phyloP scores from a whole-genome alignment of 2,329 filamentous ascomycete species.

The Ceratocystis cubensis region DNA sequence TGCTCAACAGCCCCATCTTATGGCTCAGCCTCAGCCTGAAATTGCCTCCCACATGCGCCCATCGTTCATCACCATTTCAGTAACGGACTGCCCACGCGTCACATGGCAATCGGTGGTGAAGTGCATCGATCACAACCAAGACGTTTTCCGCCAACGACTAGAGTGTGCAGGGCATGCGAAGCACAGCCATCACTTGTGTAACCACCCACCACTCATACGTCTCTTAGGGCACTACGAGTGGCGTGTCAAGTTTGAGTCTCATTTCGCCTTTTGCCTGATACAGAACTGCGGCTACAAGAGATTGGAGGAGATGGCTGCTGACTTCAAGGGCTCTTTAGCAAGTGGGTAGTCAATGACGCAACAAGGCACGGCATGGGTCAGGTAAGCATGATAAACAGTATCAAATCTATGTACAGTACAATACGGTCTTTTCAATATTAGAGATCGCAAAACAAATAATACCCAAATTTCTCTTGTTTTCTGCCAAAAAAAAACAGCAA shows the following conservation, averaged over 20 bases:
- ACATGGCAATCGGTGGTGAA: neutral
- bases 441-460: neutral
- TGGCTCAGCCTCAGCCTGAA: neutral
- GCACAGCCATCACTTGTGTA: neutral
- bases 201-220: neutral
- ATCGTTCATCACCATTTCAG: neutral
- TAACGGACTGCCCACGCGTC: neutral
- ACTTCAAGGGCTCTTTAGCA: neutral
- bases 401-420: no score
- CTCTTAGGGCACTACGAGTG: neutral
- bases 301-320: neutral
- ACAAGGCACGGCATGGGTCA: neutral
- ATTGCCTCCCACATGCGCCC: neutral
- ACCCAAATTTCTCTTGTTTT: neutral
- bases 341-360: neutral
- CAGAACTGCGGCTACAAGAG: neutral
- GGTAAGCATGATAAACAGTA: neutral
- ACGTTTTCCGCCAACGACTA: neutral
- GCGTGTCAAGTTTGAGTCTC: constrained; percentile 1
- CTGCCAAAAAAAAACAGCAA: neutral
- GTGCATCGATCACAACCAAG: constrained; percentile 6
- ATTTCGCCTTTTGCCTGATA: neutral
- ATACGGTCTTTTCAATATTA: no score
- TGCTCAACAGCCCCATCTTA: neutral
- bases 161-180: neutral